A percentile compares a stretch with the other conserved stretches of the same genome.
These are phyloP conservation scores for Candida fluviatilis DNA, from an alignment of 805 yeast genomes.

Conservation along the genomic window DNA sequence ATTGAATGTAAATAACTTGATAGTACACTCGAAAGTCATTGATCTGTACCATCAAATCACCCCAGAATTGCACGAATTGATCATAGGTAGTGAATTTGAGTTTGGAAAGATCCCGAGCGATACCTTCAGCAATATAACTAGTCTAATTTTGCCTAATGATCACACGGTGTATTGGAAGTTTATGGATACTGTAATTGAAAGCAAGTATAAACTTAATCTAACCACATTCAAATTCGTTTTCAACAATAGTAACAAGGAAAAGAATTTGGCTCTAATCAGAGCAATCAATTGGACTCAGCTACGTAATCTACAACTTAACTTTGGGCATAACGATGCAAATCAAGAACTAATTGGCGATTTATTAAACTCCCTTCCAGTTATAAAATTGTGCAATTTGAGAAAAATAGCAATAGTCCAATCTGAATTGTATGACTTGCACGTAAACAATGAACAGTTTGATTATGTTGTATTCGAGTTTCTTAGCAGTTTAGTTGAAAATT, in stretches of 20 bases:
- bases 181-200: conserved; percentile 6
- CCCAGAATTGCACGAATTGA: conserved; percentile 5
- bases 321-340: conserved; percentile 46
- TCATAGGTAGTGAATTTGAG: conserved; percentile 5
- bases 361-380: conserved; percentile 30
- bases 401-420: conserved; percentile 32
- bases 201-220: conserved; percentile 8
- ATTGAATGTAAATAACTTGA: conserved; percentile 8
- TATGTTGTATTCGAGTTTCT: conserved; percentile 42
- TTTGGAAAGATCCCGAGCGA: neutral
- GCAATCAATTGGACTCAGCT: conserved; percentile 18
- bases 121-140: conserved; percentile 6
- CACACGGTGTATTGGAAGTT: conserved; percentile 13
- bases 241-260: conserved; percentile 11
- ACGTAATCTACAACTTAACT: conserved; percentile 43
- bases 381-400: conserved; percentile 25
- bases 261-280: conserved; percentile 10
- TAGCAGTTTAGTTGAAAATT: conserved; percentile 6
- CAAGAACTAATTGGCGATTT: conserved; percentile 44
- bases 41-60: conserved; percentile 12
- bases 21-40: conserved; percentile 14
- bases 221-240: conserved; percentile 23
- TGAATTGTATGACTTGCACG: conserved; percentile 25
- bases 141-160: conserved; percentile 15
- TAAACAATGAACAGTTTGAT: conserved; percentile 36